A percentile compares a stretch with the other conserved stretches of the same genome.
Conservation (phyloP, 1,284 basidiomycete species). For the Fereydounia khargensis region DNA sequence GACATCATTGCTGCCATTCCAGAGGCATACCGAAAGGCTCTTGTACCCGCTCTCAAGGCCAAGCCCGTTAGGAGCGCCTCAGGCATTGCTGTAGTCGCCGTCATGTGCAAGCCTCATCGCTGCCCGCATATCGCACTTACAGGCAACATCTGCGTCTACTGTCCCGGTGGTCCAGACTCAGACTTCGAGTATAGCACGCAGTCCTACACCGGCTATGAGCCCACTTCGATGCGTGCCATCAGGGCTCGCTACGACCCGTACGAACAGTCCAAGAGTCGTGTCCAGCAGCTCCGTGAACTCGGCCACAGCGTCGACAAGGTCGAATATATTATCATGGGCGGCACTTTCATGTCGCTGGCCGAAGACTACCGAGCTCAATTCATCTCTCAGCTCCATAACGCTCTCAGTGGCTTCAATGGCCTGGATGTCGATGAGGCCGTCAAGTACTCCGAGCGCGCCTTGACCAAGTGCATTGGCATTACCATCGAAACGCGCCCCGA, state of each 20-base stretch:
- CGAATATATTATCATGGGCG: slow-evolving; percentile 98
- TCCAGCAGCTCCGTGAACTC: slow-evolving; percentile 89
- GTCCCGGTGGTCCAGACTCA: slow-evolving; percentile 96
- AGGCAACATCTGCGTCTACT: slow-evolving; percentile 99
- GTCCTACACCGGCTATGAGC: slow-evolving; percentile 94
- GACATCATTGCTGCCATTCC: slow-evolving; percentile 99
- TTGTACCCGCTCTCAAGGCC: slow-evolving; percentile 86
- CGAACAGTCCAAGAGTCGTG: slow-evolving; percentile 89
- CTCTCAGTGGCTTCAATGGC: slow-evolving; percentile 89
- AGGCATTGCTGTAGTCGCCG: slow-evolving; percentile 96
- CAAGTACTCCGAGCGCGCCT: slow-evolving; percentile 90
- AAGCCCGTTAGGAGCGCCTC: slow-evolving; percentile 96
- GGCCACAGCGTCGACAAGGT: slow-evolving; percentile 98
- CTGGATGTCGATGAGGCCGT: slow-evolving; percentile 94
- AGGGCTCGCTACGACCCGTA: slow-evolving; percentile 97
- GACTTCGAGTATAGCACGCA: slow-evolving; percentile 99
- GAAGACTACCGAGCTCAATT: slow-evolving; percentile 92
- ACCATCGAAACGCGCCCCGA: slow-evolving; percentile 99
- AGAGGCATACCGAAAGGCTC: slow-evolving; percentile 88
- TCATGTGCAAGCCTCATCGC: slow-evolving; percentile 99
- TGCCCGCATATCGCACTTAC: slow-evolving; percentile 99
- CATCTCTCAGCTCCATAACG: slow-evolving; percentile 94
- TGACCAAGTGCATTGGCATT: slow-evolving; percentile 97
- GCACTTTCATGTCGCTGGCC: slow-evolving; percentile 99
- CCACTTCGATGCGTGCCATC: slow-evolving; percentile 98